These are phyloP conservation scores for Malassezia yamatoensis DNA, from an alignment of 1,284 basidiomycete genomes.

Conservation along the genomic window DNA sequence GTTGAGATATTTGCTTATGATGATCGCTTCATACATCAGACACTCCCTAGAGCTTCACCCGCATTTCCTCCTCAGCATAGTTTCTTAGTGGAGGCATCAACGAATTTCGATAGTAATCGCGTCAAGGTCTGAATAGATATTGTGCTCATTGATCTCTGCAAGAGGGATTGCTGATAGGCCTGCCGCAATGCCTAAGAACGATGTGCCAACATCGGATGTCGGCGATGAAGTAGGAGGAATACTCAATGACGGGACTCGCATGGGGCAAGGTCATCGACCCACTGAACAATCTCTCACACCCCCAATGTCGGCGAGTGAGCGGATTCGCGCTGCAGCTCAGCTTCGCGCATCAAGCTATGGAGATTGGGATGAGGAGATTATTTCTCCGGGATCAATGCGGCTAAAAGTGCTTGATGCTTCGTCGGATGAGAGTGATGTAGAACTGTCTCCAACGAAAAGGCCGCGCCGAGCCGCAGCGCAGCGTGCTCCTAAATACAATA, in stretches of 20 bases:
- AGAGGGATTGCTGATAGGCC: too few species aligned
- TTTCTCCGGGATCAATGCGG: not conserved
- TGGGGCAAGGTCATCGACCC: not conserved
- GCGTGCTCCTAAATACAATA: not conserved
- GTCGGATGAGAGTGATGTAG: constrained; percentile 5
- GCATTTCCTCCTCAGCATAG: not conserved
- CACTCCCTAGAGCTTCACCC: too few species aligned
- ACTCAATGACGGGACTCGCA: not conserved
- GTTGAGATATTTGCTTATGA: too few species aligned
- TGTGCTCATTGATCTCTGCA: not conserved
- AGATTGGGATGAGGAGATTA: not conserved
- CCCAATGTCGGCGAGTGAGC: constrained; percentile 1
- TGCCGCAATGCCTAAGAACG: not conserved
- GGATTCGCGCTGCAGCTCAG: constrained; percentile 3
- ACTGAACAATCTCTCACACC: not conserved
- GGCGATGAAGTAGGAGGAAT: constrained; percentile 5
- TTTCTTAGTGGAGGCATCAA: not conserved
- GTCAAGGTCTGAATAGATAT: not conserved
- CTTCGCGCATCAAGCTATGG: not conserved
- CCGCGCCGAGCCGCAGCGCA: constrained; percentile 12
- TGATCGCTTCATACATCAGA: too few species aligned
- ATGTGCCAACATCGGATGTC: constrained; percentile 9
- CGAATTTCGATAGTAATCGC: too few species aligned
- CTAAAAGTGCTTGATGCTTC: constrained; percentile 4
- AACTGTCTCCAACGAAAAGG: not conserved